Percentiles rank a stretch among this genome's conserved stretches.
Evolutionary conservation across 805 yeast genomes (phyloP).

Genomic region (Isabelozyma heimii): DNA sequence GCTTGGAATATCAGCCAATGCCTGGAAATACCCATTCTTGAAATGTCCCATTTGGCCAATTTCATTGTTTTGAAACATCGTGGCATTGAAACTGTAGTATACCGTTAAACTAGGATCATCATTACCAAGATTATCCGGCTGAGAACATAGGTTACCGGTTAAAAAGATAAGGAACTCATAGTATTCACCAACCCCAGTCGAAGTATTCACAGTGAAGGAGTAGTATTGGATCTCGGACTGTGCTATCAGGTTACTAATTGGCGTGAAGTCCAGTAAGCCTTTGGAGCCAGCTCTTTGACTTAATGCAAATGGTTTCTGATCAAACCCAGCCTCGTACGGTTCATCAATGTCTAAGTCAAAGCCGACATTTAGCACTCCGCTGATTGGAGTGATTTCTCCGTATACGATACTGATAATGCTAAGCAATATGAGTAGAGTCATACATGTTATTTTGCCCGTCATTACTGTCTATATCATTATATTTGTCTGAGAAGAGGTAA

Average conservation of each 20-base stretch:
- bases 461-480: neutral
- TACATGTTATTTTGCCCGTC: neutral
- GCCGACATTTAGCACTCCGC: constrained; percentile 4
- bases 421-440: neutral
- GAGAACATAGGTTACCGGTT: constrained; percentile 49
- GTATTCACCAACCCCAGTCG: constrained; percentile 43
- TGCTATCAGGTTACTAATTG: constrained; percentile 31
- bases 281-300: constrained; percentile 11
- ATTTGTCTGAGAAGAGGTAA: neutral
- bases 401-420: neutral
- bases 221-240: constrained; percentile 41
- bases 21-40: constrained; percentile 37
- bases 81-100: constrained; percentile 36
- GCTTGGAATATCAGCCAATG: constrained; percentile 33
- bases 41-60: constrained; percentile 27
- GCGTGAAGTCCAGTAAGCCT: constrained; percentile 35
- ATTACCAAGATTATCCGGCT: constrained; percentile 22
- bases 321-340: constrained; percentile 3
- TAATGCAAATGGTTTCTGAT: neutral
- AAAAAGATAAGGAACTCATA: constrained; percentile 48
- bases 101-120: constrained; percentile 30
- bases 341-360: constrained; percentile 13
- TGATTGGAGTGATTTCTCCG: neutral
- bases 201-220: constrained; percentile 43
- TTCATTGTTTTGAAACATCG: constrained; percentile 28